Conservation (phyloP, 805 yeast genomes). For the Vanderwaltozyma polyspora region DNA sequence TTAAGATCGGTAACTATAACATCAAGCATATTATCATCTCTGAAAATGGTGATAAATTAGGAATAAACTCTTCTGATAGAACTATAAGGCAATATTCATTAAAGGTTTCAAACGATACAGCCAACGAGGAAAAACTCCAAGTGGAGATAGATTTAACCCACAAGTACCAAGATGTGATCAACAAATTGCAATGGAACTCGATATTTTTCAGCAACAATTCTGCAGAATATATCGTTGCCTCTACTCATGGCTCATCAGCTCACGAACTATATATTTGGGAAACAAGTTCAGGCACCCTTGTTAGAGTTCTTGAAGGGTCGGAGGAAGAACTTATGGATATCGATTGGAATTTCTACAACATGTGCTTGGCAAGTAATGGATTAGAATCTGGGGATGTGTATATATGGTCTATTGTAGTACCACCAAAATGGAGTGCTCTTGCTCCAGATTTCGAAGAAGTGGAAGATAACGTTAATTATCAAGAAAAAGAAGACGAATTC, state of each 20-base stretch:
- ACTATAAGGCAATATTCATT: constrained; percentile 47
- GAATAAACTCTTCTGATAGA: constrained; percentile 68
- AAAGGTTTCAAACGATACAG: constrained; percentile 1
- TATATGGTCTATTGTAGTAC: constrained; percentile 69
- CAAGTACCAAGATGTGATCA: constrained; percentile 83
- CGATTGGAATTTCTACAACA: constrained; percentile 71
- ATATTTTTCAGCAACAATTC: constrained; percentile 60
- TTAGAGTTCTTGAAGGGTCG: constrained; percentile 83
- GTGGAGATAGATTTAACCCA: constrained; percentile 56
- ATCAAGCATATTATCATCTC: constrained; percentile 58
- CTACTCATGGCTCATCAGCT: constrained; percentile 69
- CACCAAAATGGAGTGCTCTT: constrained; percentile 91
- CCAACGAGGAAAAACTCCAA: background rate
- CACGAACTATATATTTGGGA: constrained; percentile 93
- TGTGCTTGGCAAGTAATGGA: constrained; percentile 74
- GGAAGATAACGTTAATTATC: constrained; percentile 81
- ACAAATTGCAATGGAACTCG: constrained; percentile 79
- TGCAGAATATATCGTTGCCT: constrained; percentile 78
- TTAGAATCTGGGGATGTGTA: constrained; percentile 74
- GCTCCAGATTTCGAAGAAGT: constrained; percentile 95
- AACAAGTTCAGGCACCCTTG: constrained; percentile 74
- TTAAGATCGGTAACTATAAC: constrained; percentile 54
- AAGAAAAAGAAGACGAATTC: constrained; percentile 85
- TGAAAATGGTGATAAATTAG: constrained; percentile 48
- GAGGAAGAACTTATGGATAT: constrained; percentile 74